Conservation (phyloP, 441 rosid genomes). For the Pelargonium cotyledonis region DNA sequence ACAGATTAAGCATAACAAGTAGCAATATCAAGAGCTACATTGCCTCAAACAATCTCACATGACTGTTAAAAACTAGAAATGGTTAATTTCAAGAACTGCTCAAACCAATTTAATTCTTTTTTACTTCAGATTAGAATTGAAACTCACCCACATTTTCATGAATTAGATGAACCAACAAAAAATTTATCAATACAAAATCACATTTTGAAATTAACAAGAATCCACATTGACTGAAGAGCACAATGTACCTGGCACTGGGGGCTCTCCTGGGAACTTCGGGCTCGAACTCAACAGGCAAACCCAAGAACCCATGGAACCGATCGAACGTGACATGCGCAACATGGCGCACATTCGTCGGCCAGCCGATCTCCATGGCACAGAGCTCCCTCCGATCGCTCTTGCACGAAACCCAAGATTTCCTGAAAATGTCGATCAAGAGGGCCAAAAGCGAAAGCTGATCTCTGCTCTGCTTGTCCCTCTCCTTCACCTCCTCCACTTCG, state of each 20-base stretch:
- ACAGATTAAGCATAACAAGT: too few species aligned
- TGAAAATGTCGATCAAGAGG: conserved; percentile 49
- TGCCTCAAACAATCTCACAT: too few species aligned
- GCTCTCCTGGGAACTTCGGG: conserved; percentile 63
- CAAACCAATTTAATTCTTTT: too few species aligned
- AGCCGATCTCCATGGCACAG: conserved; percentile 63
- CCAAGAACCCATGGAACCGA: conserved; percentile 85
- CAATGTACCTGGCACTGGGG: conserved; percentile 81
- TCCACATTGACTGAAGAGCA: neutral
- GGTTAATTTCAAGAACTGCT: too few species aligned
- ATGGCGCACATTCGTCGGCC: conserved; percentile 86
- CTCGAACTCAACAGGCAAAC: conserved; percentile 82
- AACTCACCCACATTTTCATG: neutral
- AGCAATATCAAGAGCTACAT: too few species aligned
- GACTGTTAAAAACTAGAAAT: too few species aligned
- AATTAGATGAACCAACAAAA: conserved; percentile 1
- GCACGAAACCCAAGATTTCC: conserved; percentile 77
- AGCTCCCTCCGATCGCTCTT: conserved; percentile 42
- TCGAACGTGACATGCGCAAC: conserved; percentile 91
- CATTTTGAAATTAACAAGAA: neutral
- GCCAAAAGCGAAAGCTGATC: conserved; percentile 3
- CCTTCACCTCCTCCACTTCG: too few species aligned
- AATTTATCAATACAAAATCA: neutral
- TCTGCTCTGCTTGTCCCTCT: neutral
- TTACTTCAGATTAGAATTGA: neutral